phyloP scores from a whole-genome alignment of 768 basidiomycete genomes.

The Leucocoprinus leucothites region DNA sequence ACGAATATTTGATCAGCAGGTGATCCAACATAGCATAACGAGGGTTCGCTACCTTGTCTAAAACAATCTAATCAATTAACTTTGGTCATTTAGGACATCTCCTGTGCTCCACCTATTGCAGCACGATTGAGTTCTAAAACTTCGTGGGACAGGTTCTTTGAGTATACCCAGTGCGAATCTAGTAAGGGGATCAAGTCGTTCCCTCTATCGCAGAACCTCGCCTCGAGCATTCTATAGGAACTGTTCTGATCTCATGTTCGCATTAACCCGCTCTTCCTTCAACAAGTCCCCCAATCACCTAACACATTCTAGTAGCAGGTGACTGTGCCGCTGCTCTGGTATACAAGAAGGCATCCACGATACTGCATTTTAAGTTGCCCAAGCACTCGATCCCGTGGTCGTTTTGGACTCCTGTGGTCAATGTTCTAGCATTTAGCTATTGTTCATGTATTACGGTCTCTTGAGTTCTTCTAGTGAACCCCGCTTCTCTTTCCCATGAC shows the following conservation, averaged over 20 bases:
- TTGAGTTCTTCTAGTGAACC: not conserved
- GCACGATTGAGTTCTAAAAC: too few relatives aligned
- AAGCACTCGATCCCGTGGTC: too few relatives aligned
- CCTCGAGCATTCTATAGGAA: conserved; percentile 8
- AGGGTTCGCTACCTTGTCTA: too few relatives aligned
- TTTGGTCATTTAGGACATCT: not conserved
- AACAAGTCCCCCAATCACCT: not conserved
- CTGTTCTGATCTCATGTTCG: not conserved
- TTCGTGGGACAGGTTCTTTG: not conserved
- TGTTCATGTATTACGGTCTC: not conserved
- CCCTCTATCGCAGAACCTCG: conserved; percentile 2
- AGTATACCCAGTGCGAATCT: not conserved
- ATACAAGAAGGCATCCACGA: too few relatives aligned
- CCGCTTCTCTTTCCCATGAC: conserved; percentile 9
- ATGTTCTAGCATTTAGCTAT: too few relatives aligned
- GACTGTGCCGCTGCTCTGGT: not conserved
- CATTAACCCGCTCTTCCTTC: conserved; percentile 2
- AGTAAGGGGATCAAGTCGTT: not conserved
- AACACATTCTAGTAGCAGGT: not conserved
- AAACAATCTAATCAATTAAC: too few relatives aligned
- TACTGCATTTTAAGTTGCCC: not conserved
- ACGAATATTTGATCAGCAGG: conserved; percentile 7
- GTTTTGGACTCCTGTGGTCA: too few relatives aligned
- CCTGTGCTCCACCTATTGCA: not conserved
- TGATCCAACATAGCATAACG: too few relatives aligned